Base-by-base conservation (phyloP, 768 basidiomycete genomes). In the Galerina sulciceps region DNA sequence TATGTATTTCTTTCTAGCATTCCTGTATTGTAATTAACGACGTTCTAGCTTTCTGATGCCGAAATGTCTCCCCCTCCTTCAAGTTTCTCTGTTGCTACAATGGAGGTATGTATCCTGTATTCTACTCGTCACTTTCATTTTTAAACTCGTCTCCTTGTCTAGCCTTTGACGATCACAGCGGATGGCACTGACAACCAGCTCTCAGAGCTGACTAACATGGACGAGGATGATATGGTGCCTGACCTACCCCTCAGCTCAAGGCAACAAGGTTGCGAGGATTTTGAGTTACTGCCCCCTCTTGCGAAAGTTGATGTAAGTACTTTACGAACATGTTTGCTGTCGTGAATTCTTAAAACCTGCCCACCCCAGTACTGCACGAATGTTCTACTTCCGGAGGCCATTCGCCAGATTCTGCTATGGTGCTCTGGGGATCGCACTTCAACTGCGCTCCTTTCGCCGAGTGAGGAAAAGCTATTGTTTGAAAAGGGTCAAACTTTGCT, bases 341-440 rank as follows among this genome's bases (percentile, higher is more conserved):
- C 45, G 40, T 43, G 36, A n/a, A 17, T 14, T 45, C 35, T 1
- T 45, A 5, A 20, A 34, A 60, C 35, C 48, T 18, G 36, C 31
- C 5, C 18, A 36, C 36, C 13, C 31, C 61, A 91, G 89, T 93
- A 91, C 62, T 90, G 89, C 67, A 72, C 83, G 37, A 85, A 88
- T 58, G 80, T 93, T 31, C 81, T 93, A 10, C 77, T 91, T 4
- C 88, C 86, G 2, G 91, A 91, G 69, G 80, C 87, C 3, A 77
- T 90, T 40, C 75, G 87, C 42, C 91, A 93, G 65, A 76, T 93
- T 9, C 75, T 90, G n/a, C 73, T 91, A 13, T 92, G 90, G 88
- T 84, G 89, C 10, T 74, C 75, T 14, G 89, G 87, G 1, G 71
- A 80, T 36, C 88, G 91, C 23, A 79, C 70, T 1, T 79, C 81